Conservation (phyloP, 2,329 filamentous ascomycete genomes). For the Sphaerostilbella broomeana region DNA sequence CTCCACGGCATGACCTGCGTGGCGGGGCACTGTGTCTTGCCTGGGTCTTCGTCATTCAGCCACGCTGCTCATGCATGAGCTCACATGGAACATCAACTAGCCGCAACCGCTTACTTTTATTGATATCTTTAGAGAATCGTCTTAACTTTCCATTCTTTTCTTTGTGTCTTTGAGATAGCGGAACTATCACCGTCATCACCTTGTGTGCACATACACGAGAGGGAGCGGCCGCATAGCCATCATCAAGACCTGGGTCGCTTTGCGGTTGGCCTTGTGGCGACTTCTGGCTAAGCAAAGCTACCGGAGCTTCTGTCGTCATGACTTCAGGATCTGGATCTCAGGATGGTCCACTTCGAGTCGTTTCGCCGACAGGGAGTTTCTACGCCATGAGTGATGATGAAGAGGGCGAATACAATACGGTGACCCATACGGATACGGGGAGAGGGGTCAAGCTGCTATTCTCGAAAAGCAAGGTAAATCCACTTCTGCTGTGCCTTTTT, state of each 20-base stretch:
- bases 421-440: constrained; percentile 69
- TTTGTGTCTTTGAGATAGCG: no score
- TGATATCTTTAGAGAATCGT: background rate
- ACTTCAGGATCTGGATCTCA: constrained; percentile 4
- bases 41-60: constrained; percentile 14
- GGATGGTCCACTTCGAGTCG: constrained; percentile 8
- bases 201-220: background rate
- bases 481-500: background rate
- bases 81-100: constrained; percentile 13
- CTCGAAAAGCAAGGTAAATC: constrained; percentile 83
- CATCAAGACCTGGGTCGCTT: no score
- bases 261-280: no score
- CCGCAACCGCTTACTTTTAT: background rate
- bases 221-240: background rate
- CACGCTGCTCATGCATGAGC: background rate
- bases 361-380: constrained; percentile 79
- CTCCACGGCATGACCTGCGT: constrained; percentile 1
- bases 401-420: constrained; percentile 90
- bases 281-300: no score
- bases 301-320: constrained; percentile 12
- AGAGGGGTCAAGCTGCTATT: constrained; percentile 88
- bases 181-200: no score
- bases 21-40: constrained; percentile 13
- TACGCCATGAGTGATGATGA: constrained; percentile 97
- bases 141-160: no score